Percentiles rank a stretch among this genome's conserved stretches.
Conservation (phyloP, 2,329 filamentous ascomycete species). For the Fusarium sp. region DNA sequence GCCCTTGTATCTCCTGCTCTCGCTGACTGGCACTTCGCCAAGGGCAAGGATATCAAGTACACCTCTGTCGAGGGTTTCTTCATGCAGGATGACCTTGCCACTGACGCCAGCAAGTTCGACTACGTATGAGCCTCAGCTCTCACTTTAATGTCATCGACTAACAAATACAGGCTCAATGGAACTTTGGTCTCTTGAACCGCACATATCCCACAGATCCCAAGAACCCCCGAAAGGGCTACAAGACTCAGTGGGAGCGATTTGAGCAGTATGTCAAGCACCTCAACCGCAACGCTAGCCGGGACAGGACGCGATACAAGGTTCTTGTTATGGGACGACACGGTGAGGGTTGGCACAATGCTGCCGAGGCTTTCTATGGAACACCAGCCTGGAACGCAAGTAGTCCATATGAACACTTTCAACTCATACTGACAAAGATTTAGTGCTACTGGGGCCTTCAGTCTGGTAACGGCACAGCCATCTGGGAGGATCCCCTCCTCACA, state of each 20-base stretch:
- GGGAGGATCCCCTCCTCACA: conserved; percentile 75
- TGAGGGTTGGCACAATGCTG: conserved; percentile 74
- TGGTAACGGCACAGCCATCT: conserved; percentile 72
- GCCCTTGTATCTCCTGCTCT: conserved; percentile 48
- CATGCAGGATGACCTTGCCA: conserved; percentile 71
- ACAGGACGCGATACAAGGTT: conserved; percentile 71
- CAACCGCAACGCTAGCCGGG: conserved; percentile 61
- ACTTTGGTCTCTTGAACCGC: conserved; percentile 75
- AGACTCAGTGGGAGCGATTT: conserved; percentile 76
- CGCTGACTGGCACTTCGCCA: conserved; percentile 52
- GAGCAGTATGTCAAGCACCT: conserved; percentile 67
- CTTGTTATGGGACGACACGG: conserved; percentile 78
- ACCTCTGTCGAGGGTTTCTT: conserved; percentile 73
- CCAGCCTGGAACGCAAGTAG: conserved; percentile 74
- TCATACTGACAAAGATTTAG: conserved; percentile 48
- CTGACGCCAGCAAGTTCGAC: conserved; percentile 70
- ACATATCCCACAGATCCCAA: conserved; percentile 69
- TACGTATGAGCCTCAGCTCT: conserved; percentile 63
- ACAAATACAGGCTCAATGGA: conserved; percentile 66
- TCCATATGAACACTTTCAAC: fast-evolving
- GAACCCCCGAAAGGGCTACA: conserved; percentile 53
- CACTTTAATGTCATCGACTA: not conserved
- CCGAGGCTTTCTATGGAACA: conserved; percentile 76
- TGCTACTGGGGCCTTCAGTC: conserved; percentile 76
- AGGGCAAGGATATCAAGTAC: conserved; percentile 66